A percentile compares a stretch with the other conserved stretches of the same genome.
Conservation (phyloP, 495 filamentous ascomycete genomes). For the Aspergillus ostianus region DNA sequence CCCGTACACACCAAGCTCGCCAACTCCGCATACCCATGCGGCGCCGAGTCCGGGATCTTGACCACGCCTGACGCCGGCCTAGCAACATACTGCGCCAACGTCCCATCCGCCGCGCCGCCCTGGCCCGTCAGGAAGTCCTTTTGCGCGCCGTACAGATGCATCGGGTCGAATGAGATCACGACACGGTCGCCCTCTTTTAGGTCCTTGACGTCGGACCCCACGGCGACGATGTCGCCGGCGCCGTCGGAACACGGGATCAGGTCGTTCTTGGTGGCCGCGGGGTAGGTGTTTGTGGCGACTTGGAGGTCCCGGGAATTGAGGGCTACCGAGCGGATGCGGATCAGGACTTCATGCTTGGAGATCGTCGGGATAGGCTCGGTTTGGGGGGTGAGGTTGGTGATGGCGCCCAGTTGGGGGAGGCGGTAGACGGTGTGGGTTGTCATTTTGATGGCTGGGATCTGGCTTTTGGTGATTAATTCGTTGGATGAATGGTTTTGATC, state of each 20-base stretch:
- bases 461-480: too few species aligned
- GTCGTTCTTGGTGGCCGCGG: constrained; percentile 50
- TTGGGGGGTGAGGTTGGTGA: constrained; percentile 5
- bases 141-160: constrained; percentile 53
- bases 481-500: neutral
- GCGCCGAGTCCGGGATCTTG: constrained; percentile 52
- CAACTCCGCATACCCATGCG: constrained; percentile 49
- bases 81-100: constrained; percentile 60
- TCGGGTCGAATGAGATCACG: constrained; percentile 66
- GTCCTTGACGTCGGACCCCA: constrained; percentile 57
- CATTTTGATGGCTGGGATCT: neutral
- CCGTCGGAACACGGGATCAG: constrained; percentile 68
- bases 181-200: constrained; percentile 65
- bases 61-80: constrained; percentile 63
- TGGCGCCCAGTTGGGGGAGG: constrained; percentile 3
- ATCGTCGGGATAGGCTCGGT: constrained; percentile 10
- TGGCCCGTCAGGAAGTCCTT: constrained; percentile 45
- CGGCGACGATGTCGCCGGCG: constrained; percentile 61
- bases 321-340: constrained; percentile 58
- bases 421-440: constrained; percentile 8
- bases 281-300: constrained; percentile 60
- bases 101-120: constrained; percentile 64
- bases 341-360: constrained; percentile 57
- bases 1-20: constrained; percentile 56
- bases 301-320: constrained; percentile 73